Base-by-base conservation (phyloP, 2,329 filamentous ascomycete genomes). In the Penicillium polonicum region DNA sequence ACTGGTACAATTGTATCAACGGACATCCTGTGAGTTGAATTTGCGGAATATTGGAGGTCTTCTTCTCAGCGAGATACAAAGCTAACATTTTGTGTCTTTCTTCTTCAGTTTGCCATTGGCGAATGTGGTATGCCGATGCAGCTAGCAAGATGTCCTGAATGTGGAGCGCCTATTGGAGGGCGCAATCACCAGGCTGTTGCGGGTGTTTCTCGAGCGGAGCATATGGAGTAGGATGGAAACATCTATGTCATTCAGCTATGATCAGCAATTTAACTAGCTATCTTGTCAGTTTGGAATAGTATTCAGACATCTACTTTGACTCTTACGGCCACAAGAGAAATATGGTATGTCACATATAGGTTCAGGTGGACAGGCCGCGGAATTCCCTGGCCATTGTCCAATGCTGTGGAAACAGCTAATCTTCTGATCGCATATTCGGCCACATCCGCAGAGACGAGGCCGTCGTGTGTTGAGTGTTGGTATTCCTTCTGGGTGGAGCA, bases 41-140 rank as follows among this genome's bases (percentile, higher is more conserved):
- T 31, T 33, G n/a, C 38, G 12, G 2, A 13, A 39, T 6, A 39
- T 39, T 12, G 9, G 9, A 19, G 3, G 27, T 4, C 27, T 29
- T 29, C 9, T 10, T 29, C 27, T 10, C 12, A 39, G 0, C 38
- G 10, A 21, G n/a, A 21, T 21, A 21, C 9, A 12, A 10, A 21
- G 10, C 29, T 31, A 31, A 31, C 4, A 31, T 31, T 31, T 13
- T 31, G 12, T 31, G 29, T 13, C 10, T 31, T 31, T 31, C 29
- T 31, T 31, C 10, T 31, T 31, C 38, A 68, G 57, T 70, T 71
- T 52, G 62, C 69, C 2, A 60, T 70, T 38, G 68, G 70, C 9
- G 70, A 72, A 33, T 71, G 70, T 29, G 70, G 68, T 21, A 67
- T 70, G 67, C 65, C 68, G 25, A 71, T 70, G 68, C 59, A 71